phyloP scores from a whole-genome alignment of 768 basidiomycete genomes.

The Podaxis sp. region DNA sequence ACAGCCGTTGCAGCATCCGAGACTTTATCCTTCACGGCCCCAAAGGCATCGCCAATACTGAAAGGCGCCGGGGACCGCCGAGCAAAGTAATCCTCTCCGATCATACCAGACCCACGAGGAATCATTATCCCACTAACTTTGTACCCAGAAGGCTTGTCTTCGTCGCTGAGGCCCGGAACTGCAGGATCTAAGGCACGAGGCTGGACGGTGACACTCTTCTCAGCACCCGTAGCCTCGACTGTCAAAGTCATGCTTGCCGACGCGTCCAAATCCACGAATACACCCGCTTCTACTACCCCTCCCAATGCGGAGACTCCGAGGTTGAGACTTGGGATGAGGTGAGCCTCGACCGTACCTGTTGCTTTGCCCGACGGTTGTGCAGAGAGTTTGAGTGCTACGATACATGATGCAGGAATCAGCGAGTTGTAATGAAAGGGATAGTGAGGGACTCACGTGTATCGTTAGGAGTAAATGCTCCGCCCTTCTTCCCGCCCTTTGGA shows the following conservation, averaged over 20 bases:
- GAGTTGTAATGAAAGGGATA: neutral
- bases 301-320: constrained; percentile 43
- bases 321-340: constrained; percentile 47
- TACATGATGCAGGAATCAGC: neutral
- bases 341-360: constrained; percentile 40
- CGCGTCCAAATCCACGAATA: constrained; percentile 43
- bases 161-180: neutral
- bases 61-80: neutral
- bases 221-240: constrained; percentile 19
- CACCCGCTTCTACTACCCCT: constrained; percentile 29
- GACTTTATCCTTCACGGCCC: neutral
- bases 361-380: constrained; percentile 38
- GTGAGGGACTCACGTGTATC: constrained; percentile 39
- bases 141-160: too few relatives aligned
- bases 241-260: constrained; percentile 29
- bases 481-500: constrained; percentile 32
- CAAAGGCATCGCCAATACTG: neutral
- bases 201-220: constrained; percentile 1
- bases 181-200: neutral
- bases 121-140: neutral
- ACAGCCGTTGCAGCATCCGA: neutral
- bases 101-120: neutral
- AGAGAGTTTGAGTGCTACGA: constrained; percentile 38
- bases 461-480: constrained; percentile 30
- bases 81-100: constrained; percentile 6